Evolutionary conservation across 2,329 filamentous ascomycete genomes (phyloP).

Genomic region (Colletotrichum aenigma): DNA sequence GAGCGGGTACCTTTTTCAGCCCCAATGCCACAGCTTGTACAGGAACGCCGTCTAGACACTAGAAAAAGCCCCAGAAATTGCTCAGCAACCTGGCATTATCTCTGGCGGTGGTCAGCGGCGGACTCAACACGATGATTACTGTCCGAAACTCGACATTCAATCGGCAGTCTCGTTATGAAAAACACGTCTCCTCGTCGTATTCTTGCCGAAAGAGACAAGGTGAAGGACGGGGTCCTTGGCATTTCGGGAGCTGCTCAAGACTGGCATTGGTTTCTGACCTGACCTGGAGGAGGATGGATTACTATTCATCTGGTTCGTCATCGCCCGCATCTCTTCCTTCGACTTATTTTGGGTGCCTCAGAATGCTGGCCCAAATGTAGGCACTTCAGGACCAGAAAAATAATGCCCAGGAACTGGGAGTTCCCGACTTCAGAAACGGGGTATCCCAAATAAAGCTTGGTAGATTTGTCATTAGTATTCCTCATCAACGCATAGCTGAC

Average conservation of each 20-base stretch:
- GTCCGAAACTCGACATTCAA: conserved; percentile 38
- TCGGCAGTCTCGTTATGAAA: conserved; percentile 68
- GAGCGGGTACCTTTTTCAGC: too few relatives aligned
- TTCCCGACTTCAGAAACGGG: too few relatives aligned
- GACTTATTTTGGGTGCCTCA: too few relatives aligned
- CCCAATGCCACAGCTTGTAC: conserved; percentile 28
- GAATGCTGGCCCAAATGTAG: too few relatives aligned
- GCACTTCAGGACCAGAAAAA: too few relatives aligned
- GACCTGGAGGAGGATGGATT: too few relatives aligned
- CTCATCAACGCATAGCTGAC: too few relatives aligned
- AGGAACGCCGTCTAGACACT: conserved; percentile 6
- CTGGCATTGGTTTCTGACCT: fast-evolving
- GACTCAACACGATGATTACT: conserved; percentile 39
- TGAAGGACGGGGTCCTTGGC: conserved; percentile 73
- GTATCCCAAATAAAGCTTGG: too few relatives aligned
- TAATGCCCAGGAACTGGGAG: fast-evolving
- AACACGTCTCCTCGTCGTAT: conserved; percentile 70
- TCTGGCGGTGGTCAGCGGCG: conserved; percentile 17
- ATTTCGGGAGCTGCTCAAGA: too few relatives aligned
- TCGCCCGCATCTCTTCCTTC: too few relatives aligned
- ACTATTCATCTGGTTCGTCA: too few relatives aligned
- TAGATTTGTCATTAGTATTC: fast-evolving
- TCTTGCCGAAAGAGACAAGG: conserved; percentile 63
- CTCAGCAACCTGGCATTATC: neutral
- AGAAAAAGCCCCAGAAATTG: neutral